Base-by-base conservation (phyloP, 768 basidiomycete genomes). In the Neoboletus magnificus region DNA sequence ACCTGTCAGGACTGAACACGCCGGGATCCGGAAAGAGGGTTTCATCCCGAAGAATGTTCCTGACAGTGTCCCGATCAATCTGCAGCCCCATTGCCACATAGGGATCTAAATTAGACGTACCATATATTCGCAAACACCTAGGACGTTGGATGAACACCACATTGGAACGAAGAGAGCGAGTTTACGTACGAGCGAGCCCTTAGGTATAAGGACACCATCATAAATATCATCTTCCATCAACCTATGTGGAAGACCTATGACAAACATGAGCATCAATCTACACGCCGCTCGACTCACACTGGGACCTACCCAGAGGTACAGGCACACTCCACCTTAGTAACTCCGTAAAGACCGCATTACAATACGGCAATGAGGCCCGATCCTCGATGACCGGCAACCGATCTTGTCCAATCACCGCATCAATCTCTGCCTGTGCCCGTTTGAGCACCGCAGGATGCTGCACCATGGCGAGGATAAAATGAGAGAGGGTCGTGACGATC, bases 391-490 rank as follows among this genome's bases (percentile, higher is more conserved):
- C 76, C 0, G 89, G 89, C 29, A 89, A 73, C 10, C 87, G 76
- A 77, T 54, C 56, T 29, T 52, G 52, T 5, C 66, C 68, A 22
- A 30, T 73, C 16, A 86, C 81, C 2, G 62, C 51, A 63, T 91
- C 89, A 18, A 91, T 77, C 59, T 91, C 88, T 20, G 74, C 72
- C 62, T 88, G 86, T 0, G 84, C 87, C 52, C 79, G 81, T 32
- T 60, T 74, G 44, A 83, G 78, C 1, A 76, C 78, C 1, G 80
- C 79, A 0, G 87, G 87, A 61, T 87, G 67, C 8, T 74, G 69
- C 50, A 86, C 74, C 82, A 90, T 85, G 6, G 84, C 84, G 48
- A 89, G 78, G 23, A 91, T 65, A 69, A 90, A 86, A 41, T 85
- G 81, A 30, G 74, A 74, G 18, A 79, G 66, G 15, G 50, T 40